Base-by-base conservation (phyloP, 1,139 yeast species). In the Lodderomyces elongisporus region DNA sequence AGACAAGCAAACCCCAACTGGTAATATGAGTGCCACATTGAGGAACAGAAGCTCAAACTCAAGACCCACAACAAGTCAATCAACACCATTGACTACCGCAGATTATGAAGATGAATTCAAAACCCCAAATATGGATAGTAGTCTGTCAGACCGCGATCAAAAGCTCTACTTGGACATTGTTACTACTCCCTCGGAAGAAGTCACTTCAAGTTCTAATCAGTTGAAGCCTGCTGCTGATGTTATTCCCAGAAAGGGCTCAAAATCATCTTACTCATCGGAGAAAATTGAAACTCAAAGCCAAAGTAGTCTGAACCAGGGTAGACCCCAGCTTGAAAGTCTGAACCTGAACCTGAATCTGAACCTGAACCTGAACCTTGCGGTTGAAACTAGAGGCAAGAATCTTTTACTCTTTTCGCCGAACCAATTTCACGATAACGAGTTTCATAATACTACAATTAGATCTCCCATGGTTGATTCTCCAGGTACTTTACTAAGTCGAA, bases 391-490 rank as follows among this genome's bases (percentile, higher is more conserved):
- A 23, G 21, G 25, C 15, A 63, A 62, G 33, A 66, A 63, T 40
- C 40, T 67, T 9, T 51, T 66, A 27, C 60, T 68, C 4, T 49
- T 66, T 30, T 64, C 70, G 20, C 74, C 74, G 5, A 58, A 55
- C 32, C 71, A 66, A 38, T 62, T 45, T 37, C 60, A 59, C 33
- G 67, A 62, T 38, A 47, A 54, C 37, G 67, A 56, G 30, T 62
- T 59, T 40, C 67, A 62, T 42, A 36, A 42, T 33, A 37, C 51
- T 4, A 25, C 36, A 14, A 33, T 34, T 16, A 37, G 40, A 30
- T 38, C 51, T 3, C 48, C 51, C 6, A 33, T 36, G 5, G 29
- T 34, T 18, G 35, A 33, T 15, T 34, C 42, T 7, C 45, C 43
- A 21, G 29, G 33, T 14, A 32, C 40, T 17, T 13, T 26, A 5